Conservation (phyloP, 148 eudicot species). For the Euryodendron excelsum region DNA sequence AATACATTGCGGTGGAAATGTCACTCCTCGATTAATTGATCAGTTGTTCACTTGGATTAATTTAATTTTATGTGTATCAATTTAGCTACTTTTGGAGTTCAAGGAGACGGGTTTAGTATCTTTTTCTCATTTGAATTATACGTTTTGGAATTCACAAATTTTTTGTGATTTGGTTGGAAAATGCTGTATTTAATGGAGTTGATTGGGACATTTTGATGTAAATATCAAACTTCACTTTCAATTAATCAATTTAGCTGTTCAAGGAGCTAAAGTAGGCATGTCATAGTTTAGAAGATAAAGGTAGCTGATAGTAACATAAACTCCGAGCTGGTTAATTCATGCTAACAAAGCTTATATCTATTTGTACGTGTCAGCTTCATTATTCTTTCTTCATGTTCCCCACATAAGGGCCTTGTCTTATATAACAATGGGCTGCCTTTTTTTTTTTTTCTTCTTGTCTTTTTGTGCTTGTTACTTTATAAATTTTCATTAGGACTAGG, state of each 20-base stretch:
- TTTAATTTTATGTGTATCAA: not conserved
- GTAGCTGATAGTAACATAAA: not conserved
- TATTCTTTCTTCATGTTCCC: not conserved
- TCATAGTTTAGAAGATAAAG: not conserved
- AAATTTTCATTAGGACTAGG: not conserved
- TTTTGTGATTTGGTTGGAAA: no score
- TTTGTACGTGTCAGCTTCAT: not conserved
- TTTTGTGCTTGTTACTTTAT: not conserved
- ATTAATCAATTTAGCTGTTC: not conserved
- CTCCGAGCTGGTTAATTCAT: slow-evolving; percentile 1
- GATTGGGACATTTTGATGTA: not conserved
- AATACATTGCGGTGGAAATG: not conserved
- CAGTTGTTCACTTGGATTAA: not conserved
- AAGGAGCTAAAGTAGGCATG: not conserved
- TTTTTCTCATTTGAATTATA: no score
- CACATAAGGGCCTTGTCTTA: not conserved
- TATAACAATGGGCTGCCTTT: not conserved
- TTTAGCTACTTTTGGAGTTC: slow-evolving; percentile 2
- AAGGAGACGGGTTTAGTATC: not conserved
- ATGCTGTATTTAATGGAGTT: not conserved
- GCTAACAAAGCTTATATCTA: not conserved
- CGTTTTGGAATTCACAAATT: not conserved
- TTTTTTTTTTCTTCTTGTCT: not conserved
- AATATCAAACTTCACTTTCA: not conserved
- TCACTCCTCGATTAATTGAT: not conserved